A percentile compares a stretch with the other conserved stretches of the same genome.
Conservation (phyloP, 495 filamentous ascomycete species). For the Cryomyces minteri region DNA sequence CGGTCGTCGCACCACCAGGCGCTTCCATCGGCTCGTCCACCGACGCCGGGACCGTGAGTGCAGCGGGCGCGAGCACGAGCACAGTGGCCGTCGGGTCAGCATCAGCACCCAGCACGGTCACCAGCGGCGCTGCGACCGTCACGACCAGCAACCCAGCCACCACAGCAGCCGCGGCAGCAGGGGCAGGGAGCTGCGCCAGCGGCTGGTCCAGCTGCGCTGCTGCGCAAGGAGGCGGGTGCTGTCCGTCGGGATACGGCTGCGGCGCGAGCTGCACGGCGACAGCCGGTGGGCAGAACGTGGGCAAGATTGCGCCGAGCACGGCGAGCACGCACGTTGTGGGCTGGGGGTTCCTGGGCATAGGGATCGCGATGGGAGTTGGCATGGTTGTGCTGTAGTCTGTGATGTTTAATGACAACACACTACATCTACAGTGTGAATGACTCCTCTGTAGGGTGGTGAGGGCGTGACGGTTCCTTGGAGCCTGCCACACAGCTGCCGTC, state of each 20-base stretch:
- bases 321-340: constrained; percentile 5
- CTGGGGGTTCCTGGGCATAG: constrained; percentile 6
- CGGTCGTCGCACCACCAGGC: constrained; percentile 42
- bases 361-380: constrained; percentile 5
- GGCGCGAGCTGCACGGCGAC: constrained; percentile 52
- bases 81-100: constrained; percentile 16
- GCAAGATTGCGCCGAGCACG: constrained; percentile 32
- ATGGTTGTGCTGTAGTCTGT: constrained; percentile 6
- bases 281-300: constrained; percentile 15
- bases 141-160: neutral
- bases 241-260: constrained; percentile 56
- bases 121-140: constrained; percentile 6
- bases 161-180: neutral
- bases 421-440: no score
- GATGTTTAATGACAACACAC: neutral
- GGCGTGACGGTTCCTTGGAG: no score
- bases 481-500: no score
- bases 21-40: constrained; percentile 12
- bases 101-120: neutral
- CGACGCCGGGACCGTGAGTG: neutral
- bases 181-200: constrained; percentile 35
- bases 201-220: constrained; percentile 67
- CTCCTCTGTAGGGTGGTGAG: no score
- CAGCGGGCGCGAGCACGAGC: neutral
- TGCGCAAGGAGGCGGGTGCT: constrained; percentile 53